Evolutionary conservation across 73 alveolate genomes (phyloP).

Genomic region (Durusdinium trenchii): DNA sequence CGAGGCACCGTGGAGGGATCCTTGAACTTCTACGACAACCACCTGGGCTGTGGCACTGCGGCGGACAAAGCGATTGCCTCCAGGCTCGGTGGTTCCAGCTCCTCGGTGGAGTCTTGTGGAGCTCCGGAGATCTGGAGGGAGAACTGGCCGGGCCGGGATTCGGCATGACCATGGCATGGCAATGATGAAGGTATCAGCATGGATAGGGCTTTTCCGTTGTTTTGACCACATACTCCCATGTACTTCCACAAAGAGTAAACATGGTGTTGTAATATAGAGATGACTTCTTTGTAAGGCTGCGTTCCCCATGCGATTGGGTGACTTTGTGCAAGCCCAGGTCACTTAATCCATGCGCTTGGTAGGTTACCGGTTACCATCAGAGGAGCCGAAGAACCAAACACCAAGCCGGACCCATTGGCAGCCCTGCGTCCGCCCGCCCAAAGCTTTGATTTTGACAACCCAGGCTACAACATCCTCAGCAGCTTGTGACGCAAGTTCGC

Average conservation of each 20-base stretch:
- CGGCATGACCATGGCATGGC: too few relatives aligned
- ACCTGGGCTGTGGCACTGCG: constrained; percentile 82
- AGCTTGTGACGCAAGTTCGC: constrained; percentile 14
- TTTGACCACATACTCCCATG: too few relatives aligned
- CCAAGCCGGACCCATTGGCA: neutral
- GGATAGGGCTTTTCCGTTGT: neutral
- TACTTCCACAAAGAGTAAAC: too few relatives aligned
- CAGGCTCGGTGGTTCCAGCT: constrained; percentile 49
- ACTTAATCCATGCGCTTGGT: too few relatives aligned
- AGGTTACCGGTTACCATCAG: too few relatives aligned
- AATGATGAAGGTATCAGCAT: neutral
- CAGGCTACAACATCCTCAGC: constrained; percentile 87
- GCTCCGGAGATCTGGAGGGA: neutral
- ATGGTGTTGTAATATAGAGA: too few relatives aligned
- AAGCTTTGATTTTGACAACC: neutral
- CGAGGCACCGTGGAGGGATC: constrained; percentile 76
- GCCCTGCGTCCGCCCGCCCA: neutral
- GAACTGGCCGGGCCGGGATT: neutral
- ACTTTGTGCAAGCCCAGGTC: too few relatives aligned
- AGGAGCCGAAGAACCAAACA: neutral
- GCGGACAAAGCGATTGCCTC: constrained; percentile 86
- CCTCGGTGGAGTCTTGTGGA: neutral
- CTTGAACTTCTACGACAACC: constrained; percentile 82
- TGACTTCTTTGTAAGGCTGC: too few relatives aligned
- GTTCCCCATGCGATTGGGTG: too few relatives aligned